Base-by-base conservation (phyloP, 2,329 filamentous ascomycete genomes). In the Drechslerella coelobrocha region DNA sequence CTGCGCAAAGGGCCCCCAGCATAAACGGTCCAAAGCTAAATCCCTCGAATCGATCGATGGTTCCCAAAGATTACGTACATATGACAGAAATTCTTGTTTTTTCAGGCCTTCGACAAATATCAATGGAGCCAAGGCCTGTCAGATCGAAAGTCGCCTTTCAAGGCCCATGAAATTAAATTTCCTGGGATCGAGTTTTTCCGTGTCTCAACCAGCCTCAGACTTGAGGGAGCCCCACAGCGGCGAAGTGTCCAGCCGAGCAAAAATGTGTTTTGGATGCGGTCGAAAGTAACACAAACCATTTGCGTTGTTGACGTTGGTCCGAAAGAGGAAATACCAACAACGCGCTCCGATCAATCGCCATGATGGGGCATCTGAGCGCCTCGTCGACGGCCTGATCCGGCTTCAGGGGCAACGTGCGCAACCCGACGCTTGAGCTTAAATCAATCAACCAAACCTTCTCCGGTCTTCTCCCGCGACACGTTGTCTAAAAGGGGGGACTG, bases 321-420 rank as follows among this genome's bases (percentile, higher is more conserved):
- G 51, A 56, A 63, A 55, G 26, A 21, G 60, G 60, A 55, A 63
- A 62, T 24, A 10, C n/a, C 47, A 53, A 60, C 31, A 60, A 51
- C 56, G 24, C 34, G 26, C 23, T 51, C 37, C 56, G 19, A 51
- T 51, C 29, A 21, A 51, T 21, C 27, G 27, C 54, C 54, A 17
- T 4, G 21, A 17, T 12, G 12, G 27, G 27, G 19, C 55, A 43
- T 45, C 37, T 37, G 29, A 21, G 53, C 29, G 37, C 6, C 24
- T 60, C 55, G 55, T 50, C 43, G 19, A 50, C 43, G n/a, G 34
- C 34, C 34, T 14, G 17, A 39, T 39, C 34, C 34, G 34, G 34
- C 34, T 3, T 10, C 5, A 4, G 34, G 34, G 4, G 12, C 4
- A 2, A n/a, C 12, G 34, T 14, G 12, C 34, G 12, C 12, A 10